These are phyloP conservation scores for Physaria fendleri DNA, from an alignment of 345 rosid genomes.

Conservation along the genomic window DNA sequence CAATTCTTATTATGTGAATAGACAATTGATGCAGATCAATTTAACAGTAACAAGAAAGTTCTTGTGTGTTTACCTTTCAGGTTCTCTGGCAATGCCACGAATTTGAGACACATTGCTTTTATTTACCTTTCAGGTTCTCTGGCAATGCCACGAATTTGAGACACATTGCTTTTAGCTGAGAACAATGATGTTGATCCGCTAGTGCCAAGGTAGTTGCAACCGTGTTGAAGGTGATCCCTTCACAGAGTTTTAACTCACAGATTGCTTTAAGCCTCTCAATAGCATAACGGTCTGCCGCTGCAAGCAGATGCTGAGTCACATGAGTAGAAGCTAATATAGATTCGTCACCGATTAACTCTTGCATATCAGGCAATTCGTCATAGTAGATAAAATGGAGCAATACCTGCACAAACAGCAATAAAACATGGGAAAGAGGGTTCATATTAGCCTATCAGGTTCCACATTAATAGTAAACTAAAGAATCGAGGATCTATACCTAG, in stretches of 20 bases:
- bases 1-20: not conserved
- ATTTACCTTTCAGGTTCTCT: slow-evolving; percentile 57
- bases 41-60: not conserved
- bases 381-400: slow-evolving; percentile 77
- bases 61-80: slow-evolving; percentile 43
- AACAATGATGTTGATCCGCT: slow-evolving; percentile 82
- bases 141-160: slow-evolving; percentile 60
- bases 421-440: not conserved
- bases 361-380: slow-evolving; percentile 72
- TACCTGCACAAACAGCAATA: slow-evolving; percentile 35
- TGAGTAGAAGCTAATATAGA: slow-evolving; percentile 55
- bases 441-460: not conserved
- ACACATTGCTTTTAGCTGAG: slow-evolving; percentile 58
- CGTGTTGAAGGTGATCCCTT: slow-evolving; percentile 62
- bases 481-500: not conserved
- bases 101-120: slow-evolving; percentile 76
- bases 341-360: slow-evolving; percentile 52
- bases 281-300: slow-evolving; percentile 73
- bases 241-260: slow-evolving; percentile 62
- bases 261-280: slow-evolving; percentile 62
- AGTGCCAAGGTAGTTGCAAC: slow-evolving; percentile 78
- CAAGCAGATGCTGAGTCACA: slow-evolving; percentile 77
- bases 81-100: slow-evolving; percentile 51
- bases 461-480: not conserved
- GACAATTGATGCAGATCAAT: not conserved